Evolutionary conservation across 345 rosid species (phyloP), one percentile per base, ranked within the genome.

Genomic region (Nasturtium officinale): DNA sequence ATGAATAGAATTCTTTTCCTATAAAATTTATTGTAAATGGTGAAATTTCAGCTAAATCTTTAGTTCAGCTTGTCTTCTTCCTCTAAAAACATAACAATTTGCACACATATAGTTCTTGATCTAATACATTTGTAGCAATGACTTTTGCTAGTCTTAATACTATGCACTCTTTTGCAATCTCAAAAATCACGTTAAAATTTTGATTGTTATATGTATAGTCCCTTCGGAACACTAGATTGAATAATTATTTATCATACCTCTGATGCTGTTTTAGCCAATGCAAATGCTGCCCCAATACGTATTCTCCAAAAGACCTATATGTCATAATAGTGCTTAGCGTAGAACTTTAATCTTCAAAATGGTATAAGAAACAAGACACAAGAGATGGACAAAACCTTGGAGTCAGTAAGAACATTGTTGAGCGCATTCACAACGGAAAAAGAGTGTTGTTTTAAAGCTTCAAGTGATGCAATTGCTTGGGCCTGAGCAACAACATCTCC

Each of bases 401-500:
- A 84, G 71, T 94, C 95, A 2, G 71, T 61, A 61, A 94, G 93
- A 75, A 94, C 78, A 82, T 83, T 88, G 77, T 87, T 88, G 75
- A 94, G 85, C 18, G 93, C 87, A 79, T 84, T 91, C 50, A 84
- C 84, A 82, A 87, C 88, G 71, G 92, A 81, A 81, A 88, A 87
- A 8, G 96, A 82, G 79, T 85, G 86, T 29, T 91, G 96, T 18
- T 87, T 93, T 51, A 91, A 83, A 58, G 91, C 77, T 79, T 85
- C 89, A 57, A 94, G 78, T 25, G 94, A 85, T 17, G 84, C 67
- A 25, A 94, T 85, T 40, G 98, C 96, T 73, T 91, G 98, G 63
- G 97, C 83, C 77, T 94, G 98, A 32, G 97, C 97, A 74, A 91
- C 91, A 79, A 94, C 97, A 83, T 94, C 98, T 73, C 86, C 93